Conservation (phyloP, 306 rosid species). For the Cyclanthera cordifolia region DNA sequence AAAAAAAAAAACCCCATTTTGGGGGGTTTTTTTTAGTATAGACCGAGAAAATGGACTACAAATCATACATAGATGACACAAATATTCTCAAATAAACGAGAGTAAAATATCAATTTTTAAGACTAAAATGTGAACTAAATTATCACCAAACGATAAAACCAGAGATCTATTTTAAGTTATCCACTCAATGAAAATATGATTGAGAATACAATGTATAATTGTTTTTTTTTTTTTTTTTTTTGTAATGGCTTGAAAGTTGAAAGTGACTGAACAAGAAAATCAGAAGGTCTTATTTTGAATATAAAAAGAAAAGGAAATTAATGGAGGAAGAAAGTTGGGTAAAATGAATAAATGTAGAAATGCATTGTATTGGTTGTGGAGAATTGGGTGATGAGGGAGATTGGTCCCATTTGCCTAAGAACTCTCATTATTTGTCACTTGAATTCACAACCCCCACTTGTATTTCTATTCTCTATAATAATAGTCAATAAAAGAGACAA, state of each 20-base stretch:
- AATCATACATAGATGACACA: too few relatives aligned
- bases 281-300: not conserved
- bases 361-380: constrained; percentile 9
- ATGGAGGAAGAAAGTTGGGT: constrained; percentile 11
- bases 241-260: constrained; percentile 4
- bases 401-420: constrained; percentile 8
- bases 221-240: not conserved
- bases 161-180: too few relatives aligned
- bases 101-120: too few relatives aligned
- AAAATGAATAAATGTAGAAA: constrained; percentile 8
- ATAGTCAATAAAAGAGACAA: not conserved
- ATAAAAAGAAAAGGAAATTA: not conserved
- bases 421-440: constrained; percentile 4
- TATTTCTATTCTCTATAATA: constrained; percentile 8
- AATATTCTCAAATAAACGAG: too few relatives aligned
- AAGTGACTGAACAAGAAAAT: constrained; percentile 6
- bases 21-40: too few relatives aligned
- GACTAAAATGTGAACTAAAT: too few relatives aligned
- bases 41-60: too few relatives aligned
- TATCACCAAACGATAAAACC: too few relatives aligned
- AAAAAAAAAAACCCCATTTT: not conserved
- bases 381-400: constrained; percentile 3
- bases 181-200: not conserved
- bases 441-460: constrained; percentile 13
- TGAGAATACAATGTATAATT: not conserved